phyloP scores from a whole-genome alignment of 2,329 filamentous ascomycete species.

The Pseudocercospora macadamiae region DNA sequence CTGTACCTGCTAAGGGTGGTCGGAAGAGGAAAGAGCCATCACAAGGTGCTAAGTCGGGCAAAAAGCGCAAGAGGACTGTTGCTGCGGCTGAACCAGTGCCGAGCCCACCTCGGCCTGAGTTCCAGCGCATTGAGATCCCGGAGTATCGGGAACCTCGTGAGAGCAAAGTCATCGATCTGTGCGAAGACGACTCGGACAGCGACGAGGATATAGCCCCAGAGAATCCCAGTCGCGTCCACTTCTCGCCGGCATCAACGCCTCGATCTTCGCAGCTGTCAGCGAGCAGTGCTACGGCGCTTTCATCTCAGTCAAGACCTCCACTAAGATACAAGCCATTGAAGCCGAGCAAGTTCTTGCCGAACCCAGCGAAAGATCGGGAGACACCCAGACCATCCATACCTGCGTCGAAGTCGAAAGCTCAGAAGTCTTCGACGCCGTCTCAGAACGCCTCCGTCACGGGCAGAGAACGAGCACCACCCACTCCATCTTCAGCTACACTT shows the following conservation, averaged over 20 bases:
- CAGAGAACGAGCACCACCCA: neutral
- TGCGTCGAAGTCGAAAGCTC: neutral
- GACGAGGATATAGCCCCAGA: neutral
- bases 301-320: neutral
- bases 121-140: slow-evolving; percentile 12
- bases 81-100: neutral
- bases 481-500: no score
- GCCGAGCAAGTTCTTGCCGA: neutral
- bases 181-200: slow-evolving; percentile 9
- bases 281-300: neutral
- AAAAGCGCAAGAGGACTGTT: slow-evolving; percentile 1
- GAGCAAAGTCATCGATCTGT: slow-evolving; percentile 12
- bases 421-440: neutral
- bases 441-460: neutral
- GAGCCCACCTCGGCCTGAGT: slow-evolving; percentile 9
- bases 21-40: neutral
- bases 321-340: slow-evolving; percentile 4
- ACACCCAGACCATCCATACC: neutral
- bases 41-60: neutral
- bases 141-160: neutral
- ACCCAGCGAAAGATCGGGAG: neutral
- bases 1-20: neutral
- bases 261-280: neutral
- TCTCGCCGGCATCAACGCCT: neutral
- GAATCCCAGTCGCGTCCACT: neutral